Evolutionary conservation across 768 basidiomycete genomes (phyloP).

Genomic region (Hericium erinaceus): DNA sequence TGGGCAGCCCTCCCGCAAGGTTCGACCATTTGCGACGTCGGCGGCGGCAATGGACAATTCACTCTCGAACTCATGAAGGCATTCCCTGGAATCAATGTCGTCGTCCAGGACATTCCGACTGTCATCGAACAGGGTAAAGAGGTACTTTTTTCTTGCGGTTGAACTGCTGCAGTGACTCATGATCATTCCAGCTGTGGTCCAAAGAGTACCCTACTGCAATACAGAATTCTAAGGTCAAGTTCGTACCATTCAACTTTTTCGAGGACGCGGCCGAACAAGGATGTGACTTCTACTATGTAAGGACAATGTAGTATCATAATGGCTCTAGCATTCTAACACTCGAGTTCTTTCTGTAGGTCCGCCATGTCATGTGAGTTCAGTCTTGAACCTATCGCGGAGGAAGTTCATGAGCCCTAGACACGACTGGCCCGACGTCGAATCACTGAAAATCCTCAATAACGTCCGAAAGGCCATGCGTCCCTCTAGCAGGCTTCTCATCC

Average conservation of each 20-base stretch:
- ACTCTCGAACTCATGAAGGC: not conserved
- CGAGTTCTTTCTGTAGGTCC: too few relatives aligned
- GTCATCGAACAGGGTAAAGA: too few relatives aligned
- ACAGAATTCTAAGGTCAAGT: not conserved
- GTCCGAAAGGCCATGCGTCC: slow-evolving; percentile 2
- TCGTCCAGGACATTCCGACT: not conserved
- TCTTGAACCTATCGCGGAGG: too few relatives aligned
- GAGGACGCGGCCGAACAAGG: not conserved
- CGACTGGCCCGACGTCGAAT: not conserved
- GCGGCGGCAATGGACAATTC: not conserved
- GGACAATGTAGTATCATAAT: too few relatives aligned
- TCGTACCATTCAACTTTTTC: slow-evolving; percentile 1
- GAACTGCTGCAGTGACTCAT: too few relatives aligned
- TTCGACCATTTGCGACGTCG: not conserved
- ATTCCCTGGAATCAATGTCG: not conserved
- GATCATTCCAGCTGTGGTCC: too few relatives aligned
- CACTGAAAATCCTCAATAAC: not conserved
- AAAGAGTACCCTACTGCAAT: not conserved
- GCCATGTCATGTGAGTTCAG: too few relatives aligned
- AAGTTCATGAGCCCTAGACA: not conserved
- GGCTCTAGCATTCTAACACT: too few relatives aligned
- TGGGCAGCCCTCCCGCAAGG: too few relatives aligned
- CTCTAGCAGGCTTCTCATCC: not conserved
- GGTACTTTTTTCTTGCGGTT: too few relatives aligned
- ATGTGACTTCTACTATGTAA: not conserved